Percentiles rank a stretch among this genome's conserved stretches.
phyloP scores from a whole-genome alignment of 2,329 filamentous ascomycete genomes.

The Aureobasidium sp. region DNA sequence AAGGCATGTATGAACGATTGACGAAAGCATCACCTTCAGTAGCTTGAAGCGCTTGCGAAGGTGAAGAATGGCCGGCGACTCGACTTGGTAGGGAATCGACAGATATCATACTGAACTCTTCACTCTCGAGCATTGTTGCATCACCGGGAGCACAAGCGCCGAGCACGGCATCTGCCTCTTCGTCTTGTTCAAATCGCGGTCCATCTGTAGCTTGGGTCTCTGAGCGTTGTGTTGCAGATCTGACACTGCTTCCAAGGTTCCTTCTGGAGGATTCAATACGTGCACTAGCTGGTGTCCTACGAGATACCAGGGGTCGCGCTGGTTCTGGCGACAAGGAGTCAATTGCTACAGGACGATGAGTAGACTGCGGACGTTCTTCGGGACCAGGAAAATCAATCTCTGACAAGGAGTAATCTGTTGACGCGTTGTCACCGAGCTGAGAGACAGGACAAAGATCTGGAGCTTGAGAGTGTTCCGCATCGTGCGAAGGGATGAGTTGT shows the following conservation, averaged over 20 bases:
- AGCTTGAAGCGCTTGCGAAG: background rate
- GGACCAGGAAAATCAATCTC: background rate
- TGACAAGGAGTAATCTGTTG: background rate
- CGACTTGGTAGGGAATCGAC: conserved; percentile 38
- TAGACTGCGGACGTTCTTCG: background rate
- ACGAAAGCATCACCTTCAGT: background rate
- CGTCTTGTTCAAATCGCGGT: conserved; percentile 8
- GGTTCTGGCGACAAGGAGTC: conserved; percentile 1
- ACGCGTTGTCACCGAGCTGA: conserved; percentile 4
- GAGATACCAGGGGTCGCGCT: background rate
- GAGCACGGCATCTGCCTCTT: conserved; percentile 12
- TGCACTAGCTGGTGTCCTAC: background rate
- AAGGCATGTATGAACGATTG: conserved; percentile 26
- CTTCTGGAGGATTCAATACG: background rate
- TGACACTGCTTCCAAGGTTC: background rate
- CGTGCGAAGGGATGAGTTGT: background rate
- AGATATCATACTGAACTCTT: conserved; percentile 47
- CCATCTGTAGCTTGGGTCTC: background rate
- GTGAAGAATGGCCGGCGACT: conserved; percentile 14
- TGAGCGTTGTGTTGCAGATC: background rate
- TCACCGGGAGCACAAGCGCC: conserved; percentile 30
- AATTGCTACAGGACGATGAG: background rate
- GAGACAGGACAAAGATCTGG: conserved; percentile 4
- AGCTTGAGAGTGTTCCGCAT: background rate
- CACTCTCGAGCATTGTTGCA: conserved; percentile 40